phyloP scores from a whole-genome alignment of 305 asterid genomes.

The Fraxinus dipetala region DNA sequence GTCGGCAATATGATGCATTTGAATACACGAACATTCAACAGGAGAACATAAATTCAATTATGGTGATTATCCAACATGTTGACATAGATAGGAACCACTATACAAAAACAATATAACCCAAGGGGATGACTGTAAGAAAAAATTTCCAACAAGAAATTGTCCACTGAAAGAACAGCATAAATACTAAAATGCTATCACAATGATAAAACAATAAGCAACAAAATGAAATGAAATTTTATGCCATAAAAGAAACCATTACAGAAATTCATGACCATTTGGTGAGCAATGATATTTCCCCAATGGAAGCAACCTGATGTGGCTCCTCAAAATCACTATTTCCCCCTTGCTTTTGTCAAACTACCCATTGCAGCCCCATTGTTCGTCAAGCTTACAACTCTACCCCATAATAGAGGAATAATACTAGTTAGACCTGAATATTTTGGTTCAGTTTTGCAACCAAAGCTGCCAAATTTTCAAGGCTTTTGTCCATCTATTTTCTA shows the following conservation, averaged over 20 bases:
- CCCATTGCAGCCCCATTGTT: background rate
- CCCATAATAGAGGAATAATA: background rate
- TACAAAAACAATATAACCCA: background rate
- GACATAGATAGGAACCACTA: background rate
- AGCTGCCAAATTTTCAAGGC: background rate
- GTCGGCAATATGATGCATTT: background rate
- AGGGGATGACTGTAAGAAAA: background rate
- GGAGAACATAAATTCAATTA: background rate
- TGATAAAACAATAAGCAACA: background rate
- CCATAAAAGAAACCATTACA: background rate
- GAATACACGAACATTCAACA: background rate
- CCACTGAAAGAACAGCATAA: background rate
- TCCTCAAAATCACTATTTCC: background rate
- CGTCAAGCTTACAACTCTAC: background rate
- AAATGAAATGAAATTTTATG: background rate
- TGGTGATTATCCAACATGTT: background rate
- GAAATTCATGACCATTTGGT: background rate
- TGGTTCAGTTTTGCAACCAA: conserved; percentile 1
- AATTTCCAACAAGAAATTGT: background rate
- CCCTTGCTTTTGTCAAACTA: background rate
- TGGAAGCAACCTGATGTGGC: background rate
- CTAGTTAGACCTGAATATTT: background rate
- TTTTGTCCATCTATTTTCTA: background rate
- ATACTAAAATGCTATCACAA: background rate
- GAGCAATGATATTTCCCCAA: background rate